Conservation (phyloP, 1,284 basidiomycete species). For the Cerioporus squamosus region DNA sequence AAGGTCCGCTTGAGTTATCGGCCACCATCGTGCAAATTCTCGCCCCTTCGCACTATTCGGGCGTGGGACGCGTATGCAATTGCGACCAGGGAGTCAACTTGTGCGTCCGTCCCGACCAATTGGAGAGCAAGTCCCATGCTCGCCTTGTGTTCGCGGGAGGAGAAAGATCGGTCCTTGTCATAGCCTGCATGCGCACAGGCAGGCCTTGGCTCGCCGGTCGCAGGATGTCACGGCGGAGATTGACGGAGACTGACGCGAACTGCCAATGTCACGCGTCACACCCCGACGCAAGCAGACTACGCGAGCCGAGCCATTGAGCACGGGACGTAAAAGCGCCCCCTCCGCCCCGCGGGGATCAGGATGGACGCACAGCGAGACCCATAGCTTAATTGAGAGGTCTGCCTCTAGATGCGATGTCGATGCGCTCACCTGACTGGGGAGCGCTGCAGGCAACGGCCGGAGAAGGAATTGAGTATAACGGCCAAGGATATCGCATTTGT, state of each 20-base stretch:
- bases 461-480: too few species aligned
- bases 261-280: slow-evolving; percentile 14
- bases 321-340: too few species aligned
- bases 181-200: slow-evolving; percentile 8
- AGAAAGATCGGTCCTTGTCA: slow-evolving; percentile 15
- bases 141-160: slow-evolving; percentile 7
- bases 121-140: background rate
- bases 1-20: background rate
- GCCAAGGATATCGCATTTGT: too few species aligned
- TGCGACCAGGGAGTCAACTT: background rate
- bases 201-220: background rate
- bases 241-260: slow-evolving; percentile 10
- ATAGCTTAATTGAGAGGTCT: too few species aligned
- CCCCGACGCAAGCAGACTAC: too few species aligned
- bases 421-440: too few species aligned
- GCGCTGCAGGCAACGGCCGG: too few species aligned
- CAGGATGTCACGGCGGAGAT: slow-evolving; percentile 15
- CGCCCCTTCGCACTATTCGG: background rate
- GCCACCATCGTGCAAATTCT: background rate
- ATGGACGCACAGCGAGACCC: too few species aligned
- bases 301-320: too few species aligned
- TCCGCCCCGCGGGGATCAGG: too few species aligned
- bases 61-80: slow-evolving; percentile 16
- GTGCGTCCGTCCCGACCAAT: slow-evolving; percentile 1
- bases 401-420: too few species aligned